Percentiles rank a stretch among this genome's conserved stretches.
Evolutionary conservation across 1,284 basidiomycete species (phyloP).

Genomic region (Trametes sp.): DNA sequence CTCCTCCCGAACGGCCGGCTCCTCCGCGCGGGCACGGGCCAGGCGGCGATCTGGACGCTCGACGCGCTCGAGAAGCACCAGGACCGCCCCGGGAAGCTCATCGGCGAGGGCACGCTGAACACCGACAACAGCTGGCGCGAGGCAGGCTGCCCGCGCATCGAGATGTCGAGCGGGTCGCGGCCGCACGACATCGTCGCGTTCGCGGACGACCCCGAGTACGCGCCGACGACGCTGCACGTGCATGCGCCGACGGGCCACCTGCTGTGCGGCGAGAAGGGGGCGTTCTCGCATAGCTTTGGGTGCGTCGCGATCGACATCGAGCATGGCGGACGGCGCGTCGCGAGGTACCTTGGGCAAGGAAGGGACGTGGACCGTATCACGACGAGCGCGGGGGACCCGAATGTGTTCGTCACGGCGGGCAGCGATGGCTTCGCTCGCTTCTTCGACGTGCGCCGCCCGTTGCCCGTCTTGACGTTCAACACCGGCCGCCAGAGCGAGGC

Average conservation of each 20-base stretch:
- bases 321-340: slow-evolving; percentile 37
- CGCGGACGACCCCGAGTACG: slow-evolving; percentile 26
- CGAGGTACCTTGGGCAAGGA: slow-evolving; percentile 49
- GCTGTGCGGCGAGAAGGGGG: slow-evolving; percentile 32
- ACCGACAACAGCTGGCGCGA: slow-evolving; percentile 40
- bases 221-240: slow-evolving; percentile 39
- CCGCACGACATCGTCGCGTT: slow-evolving; percentile 37
- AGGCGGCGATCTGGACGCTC: slow-evolving; percentile 46
- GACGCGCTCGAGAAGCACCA: slow-evolving; percentile 43
- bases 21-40: slow-evolving; percentile 43
- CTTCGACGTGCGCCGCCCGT: slow-evolving; percentile 45
- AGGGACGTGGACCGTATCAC: slow-evolving; percentile 42
- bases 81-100: slow-evolving; percentile 30
- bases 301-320: slow-evolving; percentile 45
- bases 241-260: slow-evolving; percentile 41
- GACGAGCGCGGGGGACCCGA: slow-evolving; percentile 44
- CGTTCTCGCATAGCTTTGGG: slow-evolving; percentile 29
- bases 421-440: slow-evolving; percentile 48
- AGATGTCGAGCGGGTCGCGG: slow-evolving; percentile 43
- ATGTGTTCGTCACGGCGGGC: slow-evolving; percentile 46
- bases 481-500: slow-evolving; percentile 18
- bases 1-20: slow-evolving; percentile 40
- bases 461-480: slow-evolving; percentile 38
- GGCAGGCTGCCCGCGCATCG: slow-evolving; percentile 37
- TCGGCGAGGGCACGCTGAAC: slow-evolving; percentile 38